Conservation (phyloP, 225 moss, liverwort and hornwort genomes). For the Marchantia polymorpha region DNA sequence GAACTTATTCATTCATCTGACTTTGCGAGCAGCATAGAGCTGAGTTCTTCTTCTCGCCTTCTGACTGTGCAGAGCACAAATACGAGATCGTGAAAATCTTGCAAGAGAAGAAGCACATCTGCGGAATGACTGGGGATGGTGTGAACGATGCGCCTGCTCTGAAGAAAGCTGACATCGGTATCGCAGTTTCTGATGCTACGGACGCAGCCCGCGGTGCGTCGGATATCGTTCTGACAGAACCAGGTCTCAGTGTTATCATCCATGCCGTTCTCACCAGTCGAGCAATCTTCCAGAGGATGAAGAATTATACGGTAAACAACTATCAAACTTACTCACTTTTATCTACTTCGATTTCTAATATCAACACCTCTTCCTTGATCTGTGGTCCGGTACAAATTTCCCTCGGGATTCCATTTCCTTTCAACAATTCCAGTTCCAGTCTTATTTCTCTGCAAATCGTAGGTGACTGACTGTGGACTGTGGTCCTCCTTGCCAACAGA, state of each 20-base stretch:
- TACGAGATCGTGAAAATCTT: conserved; percentile 46
- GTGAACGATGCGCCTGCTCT: conserved; percentile 51
- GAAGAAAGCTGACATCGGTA: conserved; percentile 55
- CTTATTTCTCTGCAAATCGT: too few species aligned
- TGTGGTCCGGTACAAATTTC: too few species aligned
- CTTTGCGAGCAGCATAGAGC: background rate
- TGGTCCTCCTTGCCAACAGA: conserved; percentile 9
- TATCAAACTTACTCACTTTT: background rate
- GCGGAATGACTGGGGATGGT: conserved; percentile 53
- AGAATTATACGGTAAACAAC: conserved; percentile 41
- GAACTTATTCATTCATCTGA: too few species aligned
- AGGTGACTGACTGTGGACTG: background rate
- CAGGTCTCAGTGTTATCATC: conserved; percentile 26
- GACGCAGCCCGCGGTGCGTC: conserved; percentile 42
- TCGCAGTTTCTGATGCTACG: conserved; percentile 46
- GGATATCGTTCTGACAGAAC: conserved; percentile 22
- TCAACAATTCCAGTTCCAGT: too few species aligned
- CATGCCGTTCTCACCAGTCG: conserved; percentile 24
- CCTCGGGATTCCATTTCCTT: too few species aligned
- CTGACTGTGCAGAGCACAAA: conserved; percentile 38
- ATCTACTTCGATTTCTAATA: background rate
- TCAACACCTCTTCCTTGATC: background rate
- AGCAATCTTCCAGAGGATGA: conserved; percentile 47
- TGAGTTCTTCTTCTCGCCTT: conserved; percentile 23
- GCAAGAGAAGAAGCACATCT: conserved; percentile 43